Conservation (phyloP, 371 early-diverging fungal genomes). For the Mortierella sp. region DNA sequence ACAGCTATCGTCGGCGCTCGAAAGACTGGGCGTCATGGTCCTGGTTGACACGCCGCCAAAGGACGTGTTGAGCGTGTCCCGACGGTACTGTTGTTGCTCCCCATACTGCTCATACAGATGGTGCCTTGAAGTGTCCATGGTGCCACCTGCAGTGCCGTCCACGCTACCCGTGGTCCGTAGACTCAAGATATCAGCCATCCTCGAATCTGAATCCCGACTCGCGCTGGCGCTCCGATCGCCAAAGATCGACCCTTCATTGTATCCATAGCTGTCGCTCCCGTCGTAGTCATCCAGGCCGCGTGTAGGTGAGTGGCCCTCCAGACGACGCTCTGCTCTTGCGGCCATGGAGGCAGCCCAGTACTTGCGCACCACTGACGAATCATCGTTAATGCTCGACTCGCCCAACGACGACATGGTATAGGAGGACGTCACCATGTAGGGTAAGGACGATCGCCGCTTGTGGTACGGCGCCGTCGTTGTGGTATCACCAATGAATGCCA, state of each 20-base stretch:
- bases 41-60: constrained; percentile 18
- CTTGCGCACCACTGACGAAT: constrained; percentile 35
- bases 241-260: constrained; percentile 32
- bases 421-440: constrained; percentile 3
- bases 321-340: constrained; percentile 30
- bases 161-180: constrained; percentile 27
- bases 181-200: constrained; percentile 48
- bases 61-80: constrained; percentile 36
- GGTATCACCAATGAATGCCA: constrained; percentile 1
- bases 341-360: constrained; percentile 51
- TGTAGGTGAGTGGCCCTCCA: constrained; percentile 3
- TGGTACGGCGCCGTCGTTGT: background rate
- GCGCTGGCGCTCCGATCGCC: constrained; percentile 5
- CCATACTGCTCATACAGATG: background rate
- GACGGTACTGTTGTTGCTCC: constrained; percentile 4
- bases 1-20: constrained; percentile 31
- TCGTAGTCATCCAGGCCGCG: background rate
- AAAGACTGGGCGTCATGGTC: constrained; percentile 24
- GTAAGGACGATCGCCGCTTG: constrained; percentile 1
- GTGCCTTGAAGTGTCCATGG: constrained; percentile 10
- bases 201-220: constrained; percentile 42
- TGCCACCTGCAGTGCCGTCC: constrained; percentile 8
- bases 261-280: background rate
- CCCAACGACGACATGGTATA: constrained; percentile 30
- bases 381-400: constrained; percentile 20